Evolutionary conservation across 2,329 filamentous ascomycete genomes (phyloP).

Genomic region (Fusarium sp.): DNA sequence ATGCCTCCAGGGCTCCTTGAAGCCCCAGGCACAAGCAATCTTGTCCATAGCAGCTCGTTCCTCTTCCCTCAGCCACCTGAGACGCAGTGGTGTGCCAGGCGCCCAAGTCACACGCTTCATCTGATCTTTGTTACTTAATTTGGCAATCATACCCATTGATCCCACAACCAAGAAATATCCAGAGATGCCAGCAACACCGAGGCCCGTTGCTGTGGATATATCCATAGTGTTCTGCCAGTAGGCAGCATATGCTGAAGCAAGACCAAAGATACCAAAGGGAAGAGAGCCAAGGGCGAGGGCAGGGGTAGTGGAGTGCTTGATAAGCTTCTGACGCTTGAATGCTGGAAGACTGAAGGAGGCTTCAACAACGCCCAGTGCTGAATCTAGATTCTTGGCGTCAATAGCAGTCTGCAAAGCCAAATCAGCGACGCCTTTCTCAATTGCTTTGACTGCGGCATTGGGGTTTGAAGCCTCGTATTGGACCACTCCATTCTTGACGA

Average conservation of each 20-base stretch:
- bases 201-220: conserved; percentile 73
- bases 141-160: conserved; percentile 82
- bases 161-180: conserved; percentile 85
- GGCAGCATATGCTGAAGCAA: conserved; percentile 63
- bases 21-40: conserved; percentile 90
- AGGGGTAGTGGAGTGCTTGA: conserved; percentile 70
- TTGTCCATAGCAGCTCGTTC: conserved; percentile 87
- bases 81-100: conserved; percentile 78
- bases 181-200: conserved; percentile 81
- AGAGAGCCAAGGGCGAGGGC: conserved; percentile 63
- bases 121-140: conserved; percentile 90
- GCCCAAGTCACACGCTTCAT: conserved; percentile 95
- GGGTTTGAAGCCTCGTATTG: conserved; percentile 71
- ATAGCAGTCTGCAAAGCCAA: conserved; percentile 82
- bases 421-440: conserved; percentile 75
- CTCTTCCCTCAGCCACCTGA: conserved; percentile 88
- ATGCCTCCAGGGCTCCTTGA: conserved; percentile 78
- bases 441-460: conserved; percentile 72
- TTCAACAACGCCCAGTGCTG: conserved; percentile 79
- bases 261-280: conserved; percentile 73
- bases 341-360: conserved; percentile 72
- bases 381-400: conserved; percentile 76
- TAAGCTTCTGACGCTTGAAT: conserved; percentile 71
- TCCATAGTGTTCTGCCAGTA: conserved; percentile 76
- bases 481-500: conserved; percentile 65